Base-by-base conservation (phyloP, 2,329 filamentous ascomycete species). In the Trichoderma guizhouense region DNA sequence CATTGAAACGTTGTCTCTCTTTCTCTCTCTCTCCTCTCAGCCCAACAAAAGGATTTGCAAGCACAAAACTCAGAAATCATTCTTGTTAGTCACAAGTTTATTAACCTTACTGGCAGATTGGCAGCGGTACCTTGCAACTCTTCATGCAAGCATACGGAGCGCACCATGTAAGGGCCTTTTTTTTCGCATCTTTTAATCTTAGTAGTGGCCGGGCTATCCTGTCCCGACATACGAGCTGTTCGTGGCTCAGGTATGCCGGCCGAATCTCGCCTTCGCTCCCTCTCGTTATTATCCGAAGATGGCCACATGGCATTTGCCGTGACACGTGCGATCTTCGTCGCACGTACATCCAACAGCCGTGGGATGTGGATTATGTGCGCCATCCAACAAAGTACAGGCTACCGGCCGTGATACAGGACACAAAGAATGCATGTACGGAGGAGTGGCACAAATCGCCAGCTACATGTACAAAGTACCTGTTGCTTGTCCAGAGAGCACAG, bases 251-350 rank as follows among this genome's bases (percentile, higher is more conserved):
- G 11, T 60, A n/a, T 60, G 53, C 58, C 68, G 47, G 68, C 58
- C 60, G 68, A 70, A 64, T 57, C 58, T 64, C 47, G 58, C 68
- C 36, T 64, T 39, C 24, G 24, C 58, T 69, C 66, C 36, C 58
- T 34, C 30, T 60, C 57, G 28, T 34, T 51, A 69, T 69, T 69
- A 61, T 69, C 66, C 55, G 55, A 66, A 47, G 28, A 39, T 63
- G 69, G 71, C 71, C 71, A 72, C 71, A 72, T 72, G 71, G 71
- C 66, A 65, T 57, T 72, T 65, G 71, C 71, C 71, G 71, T 65
- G 51, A 70, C 71, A 70, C 71, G 71, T 72, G 71, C 65, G 66
- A 72, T 72, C 66, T 55, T 69, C 71, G 71, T 65, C 60, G 66
- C 66, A 65, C 26, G 51, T 32, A 66, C 66, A 66, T 32, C 71